Evolutionary conservation across 768 basidiomycete genomes (phyloP), one percentile per base, ranked within the genome.

Genomic region (Lactifluus subvellereus): DNA sequence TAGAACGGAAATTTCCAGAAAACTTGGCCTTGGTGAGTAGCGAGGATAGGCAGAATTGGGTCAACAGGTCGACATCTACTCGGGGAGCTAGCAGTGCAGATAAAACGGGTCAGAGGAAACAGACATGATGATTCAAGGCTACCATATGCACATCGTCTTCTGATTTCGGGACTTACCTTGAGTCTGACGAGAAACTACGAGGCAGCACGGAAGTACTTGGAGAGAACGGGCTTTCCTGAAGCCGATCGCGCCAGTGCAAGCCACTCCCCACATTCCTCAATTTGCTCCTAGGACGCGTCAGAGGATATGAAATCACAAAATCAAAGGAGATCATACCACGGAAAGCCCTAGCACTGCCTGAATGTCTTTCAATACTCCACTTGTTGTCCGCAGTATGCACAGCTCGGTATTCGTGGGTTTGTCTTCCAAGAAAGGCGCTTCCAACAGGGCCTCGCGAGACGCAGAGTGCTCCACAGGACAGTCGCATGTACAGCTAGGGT

Each of bases 321-420:
- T 32, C 2, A 45, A 6, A 58, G 37, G 9, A 1, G 9, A n/a
- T 30, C 14, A 8, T 51, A 67, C 66, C 53, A 13, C 22, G 2
- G 64, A 56, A 45, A 67, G 22, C 22, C 57, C 62, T 13, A 67
- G 32, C 9, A 67, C 35, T 8, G 49, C 16, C 32, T n/a, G 48
- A 13, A 67, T 66, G 32, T 61, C 66, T 16, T 59, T 37, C 14
- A 59, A 30, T 22, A 61, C 42, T 22, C 42, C 48, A 2, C 30
- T 54, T 27, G 27, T 51, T 51, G 20, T 40, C 27, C 22, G 30
- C 6, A 33, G 40, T 6, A 43, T 18, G 20, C 10, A 20, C 30
- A 50, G 42, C 20, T 55, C 63, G 6, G 27, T 18, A 37, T 56
- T 40, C 7, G 40, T 33, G 2, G 47, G 42, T 16, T 55, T 50